Conservation (phyloP, 345 rosid genomes). For the Gossypium herbaceum region DNA sequence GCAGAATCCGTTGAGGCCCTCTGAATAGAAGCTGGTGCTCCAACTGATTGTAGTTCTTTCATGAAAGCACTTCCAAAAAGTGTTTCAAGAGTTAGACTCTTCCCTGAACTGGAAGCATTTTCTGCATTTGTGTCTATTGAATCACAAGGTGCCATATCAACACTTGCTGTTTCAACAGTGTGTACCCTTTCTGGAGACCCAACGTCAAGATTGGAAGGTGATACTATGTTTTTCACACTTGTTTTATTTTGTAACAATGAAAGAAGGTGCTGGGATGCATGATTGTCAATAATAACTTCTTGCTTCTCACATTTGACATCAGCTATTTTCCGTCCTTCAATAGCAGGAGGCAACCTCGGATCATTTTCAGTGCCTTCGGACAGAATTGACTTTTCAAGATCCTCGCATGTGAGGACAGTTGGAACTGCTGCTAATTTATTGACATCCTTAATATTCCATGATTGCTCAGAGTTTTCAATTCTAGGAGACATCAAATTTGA, state of each 20-base stretch:
- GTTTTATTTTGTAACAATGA: conserved; percentile 67
- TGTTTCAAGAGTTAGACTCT: conserved; percentile 79
- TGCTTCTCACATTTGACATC: conserved; percentile 36
- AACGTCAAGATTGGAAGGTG: conserved; percentile 30
- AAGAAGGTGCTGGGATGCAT: conserved; percentile 86
- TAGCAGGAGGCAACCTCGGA: conserved; percentile 36
- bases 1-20: conserved; percentile 35
- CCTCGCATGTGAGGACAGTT: conserved; percentile 93
- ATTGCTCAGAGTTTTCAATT: conserved; percentile 31
- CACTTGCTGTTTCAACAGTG: conserved; percentile 22
- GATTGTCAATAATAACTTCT: conserved; percentile 45
- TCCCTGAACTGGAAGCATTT: conserved; percentile 33
- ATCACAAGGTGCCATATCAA: conserved; percentile 19
- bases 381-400: conserved; percentile 90
- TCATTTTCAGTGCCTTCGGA: conserved; percentile 52
- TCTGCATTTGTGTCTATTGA: conserved; percentile 40
- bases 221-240: conserved; percentile 26
- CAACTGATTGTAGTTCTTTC: conserved; percentile 81
- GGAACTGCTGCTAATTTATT: conserved; percentile 40
- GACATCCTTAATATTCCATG: conserved; percentile 16
- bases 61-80: conserved; percentile 95
- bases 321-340: conserved; percentile 30
- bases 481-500: conserved; percentile 18
- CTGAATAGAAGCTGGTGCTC: conserved; percentile 51
- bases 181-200: conserved; percentile 19